Percentiles rank a stretch among this genome's conserved stretches.
These are phyloP conservation scores for Erysimum pusillum DNA, from an alignment of 441 rosid genomes.

Conservation along the genomic window DNA sequence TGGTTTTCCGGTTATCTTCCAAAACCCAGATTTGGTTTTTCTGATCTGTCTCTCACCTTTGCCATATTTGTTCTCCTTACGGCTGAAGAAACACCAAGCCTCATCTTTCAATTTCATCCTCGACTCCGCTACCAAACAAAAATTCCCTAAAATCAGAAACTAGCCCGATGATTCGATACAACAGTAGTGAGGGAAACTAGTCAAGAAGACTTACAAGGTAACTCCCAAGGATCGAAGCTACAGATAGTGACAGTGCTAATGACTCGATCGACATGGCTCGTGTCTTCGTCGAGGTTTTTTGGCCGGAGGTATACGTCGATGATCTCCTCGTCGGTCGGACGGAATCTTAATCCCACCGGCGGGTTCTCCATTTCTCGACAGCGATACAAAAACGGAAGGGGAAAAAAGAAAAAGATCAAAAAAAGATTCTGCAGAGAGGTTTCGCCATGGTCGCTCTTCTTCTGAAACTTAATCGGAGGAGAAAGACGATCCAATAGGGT, in stretches of 20 bases:
- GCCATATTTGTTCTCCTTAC: constrained; percentile 31
- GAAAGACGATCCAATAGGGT: not conserved
- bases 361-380: not conserved
- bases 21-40: constrained; percentile 52
- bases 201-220: not conserved
- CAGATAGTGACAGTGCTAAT: not conserved
- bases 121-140: constrained; percentile 36
- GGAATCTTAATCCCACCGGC: not conserved
- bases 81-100: constrained; percentile 56
- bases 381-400: not conserved
- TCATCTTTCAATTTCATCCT: constrained; percentile 35
- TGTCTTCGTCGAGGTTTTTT: not conserved
- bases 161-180: not conserved
- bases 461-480: not conserved
- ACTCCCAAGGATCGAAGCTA: constrained; percentile 11
- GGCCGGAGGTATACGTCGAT: not conserved
- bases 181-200: not conserved
- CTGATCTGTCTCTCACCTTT: constrained; percentile 36
- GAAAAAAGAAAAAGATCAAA: not conserved
- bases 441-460: not conserved
- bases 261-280: not conserved
- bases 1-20: constrained; percentile 63
- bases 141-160: not conserved
- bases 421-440: not conserved
- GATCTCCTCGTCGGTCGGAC: constrained; percentile 5